Base-by-base conservation (phyloP, 768 basidiomycete genomes). In the Paxillus rubicundulus region DNA sequence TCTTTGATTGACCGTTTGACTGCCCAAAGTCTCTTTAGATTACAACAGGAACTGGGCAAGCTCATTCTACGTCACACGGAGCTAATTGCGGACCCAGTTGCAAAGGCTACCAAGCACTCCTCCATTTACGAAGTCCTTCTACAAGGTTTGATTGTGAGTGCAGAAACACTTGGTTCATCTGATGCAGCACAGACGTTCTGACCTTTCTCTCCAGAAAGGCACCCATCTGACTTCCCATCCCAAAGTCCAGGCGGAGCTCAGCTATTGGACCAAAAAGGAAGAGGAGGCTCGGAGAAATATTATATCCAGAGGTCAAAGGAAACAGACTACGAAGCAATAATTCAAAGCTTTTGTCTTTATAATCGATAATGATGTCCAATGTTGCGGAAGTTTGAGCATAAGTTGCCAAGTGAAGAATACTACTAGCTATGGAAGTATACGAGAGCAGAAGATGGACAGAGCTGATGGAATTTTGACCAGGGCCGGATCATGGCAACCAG, bases 181-280 rank as follows among this genome's bases (percentile, higher is more conserved):
- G 40, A 21, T 39, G 9, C 39, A 21, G 30, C 32, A 27, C 30
- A 32, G 18, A 4, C 39, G 9, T 33, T 45, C 40, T 58, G 44
- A 52, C 17, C 9, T 28, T 51, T 37, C 37, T 44, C 36, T 54
- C 38, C 61, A 88, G 86, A 82, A 78, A 63, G 86, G 82, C 9
- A 81, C 84, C 1, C 84, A 82, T 40, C 76, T 84, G 40, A 84
- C 82, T 2, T 85, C 84, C 6, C 94, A 97, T 66, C 83, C 88
- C 2, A 92, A 92, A 66, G 79, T 87, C 1, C 94, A 96, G 64
- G 81, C 82, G 52, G 95, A 98, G 63, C 80, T 93, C 37, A 83
- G 82, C 4, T 92, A 86, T 68, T 97, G 93, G 89, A 80, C 87
- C 4, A 84, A 91, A 58, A 77, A 87, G 50, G 90, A 93, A 61